Conservation (phyloP, 257 asterid species). For the Nicotiana benthamiana region DNA sequence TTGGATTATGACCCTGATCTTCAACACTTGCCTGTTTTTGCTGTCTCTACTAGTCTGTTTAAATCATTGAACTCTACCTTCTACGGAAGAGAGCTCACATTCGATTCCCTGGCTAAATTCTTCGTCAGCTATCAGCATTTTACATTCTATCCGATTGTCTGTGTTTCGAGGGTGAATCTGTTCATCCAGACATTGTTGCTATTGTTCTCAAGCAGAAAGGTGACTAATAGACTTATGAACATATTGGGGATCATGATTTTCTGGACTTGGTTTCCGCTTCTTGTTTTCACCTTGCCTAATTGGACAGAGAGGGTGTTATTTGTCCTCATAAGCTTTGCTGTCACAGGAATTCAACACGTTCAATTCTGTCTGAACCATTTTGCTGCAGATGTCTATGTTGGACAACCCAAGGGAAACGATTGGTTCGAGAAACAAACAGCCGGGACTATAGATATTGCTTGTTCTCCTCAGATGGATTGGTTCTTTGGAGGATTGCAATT, state of each 20-base stretch:
- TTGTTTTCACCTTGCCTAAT: slow-evolving; percentile 51
- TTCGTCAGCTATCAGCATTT: slow-evolving; percentile 69
- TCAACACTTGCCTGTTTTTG: slow-evolving; percentile 82
- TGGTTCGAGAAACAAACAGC: slow-evolving; percentile 85
- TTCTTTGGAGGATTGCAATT: slow-evolving; percentile 81
- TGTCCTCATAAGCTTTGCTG: slow-evolving; percentile 49
- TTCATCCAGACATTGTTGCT: slow-evolving; percentile 63
- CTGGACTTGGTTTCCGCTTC: slow-evolving; percentile 91
- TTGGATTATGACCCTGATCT: slow-evolving; percentile 92
- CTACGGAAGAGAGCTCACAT: slow-evolving; percentile 53
- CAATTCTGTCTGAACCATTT: slow-evolving; percentile 84
- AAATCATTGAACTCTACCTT: slow-evolving; percentile 43
- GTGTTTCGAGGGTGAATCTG: slow-evolving; percentile 64
- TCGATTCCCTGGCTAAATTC: slow-evolving; percentile 51
- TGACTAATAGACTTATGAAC: slow-evolving; percentile 61
- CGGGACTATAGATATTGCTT: slow-evolving; percentile 73
- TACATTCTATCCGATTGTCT: slow-evolving; percentile 59
- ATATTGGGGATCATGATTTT: slow-evolving; percentile 55
- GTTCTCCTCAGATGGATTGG: slow-evolving; percentile 75
- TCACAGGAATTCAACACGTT: slow-evolving; percentile 61
- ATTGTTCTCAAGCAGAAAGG: slow-evolving; percentile 48
- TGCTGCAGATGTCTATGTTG: slow-evolving; percentile 62
- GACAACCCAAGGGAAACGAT: slow-evolving; percentile 65
- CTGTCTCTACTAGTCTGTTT: slow-evolving; percentile 51
- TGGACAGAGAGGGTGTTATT: slow-evolving; percentile 59